phyloP scores from a whole-genome alignment of 129 eudicot genomes.

The Escallonia herrerae region DNA sequence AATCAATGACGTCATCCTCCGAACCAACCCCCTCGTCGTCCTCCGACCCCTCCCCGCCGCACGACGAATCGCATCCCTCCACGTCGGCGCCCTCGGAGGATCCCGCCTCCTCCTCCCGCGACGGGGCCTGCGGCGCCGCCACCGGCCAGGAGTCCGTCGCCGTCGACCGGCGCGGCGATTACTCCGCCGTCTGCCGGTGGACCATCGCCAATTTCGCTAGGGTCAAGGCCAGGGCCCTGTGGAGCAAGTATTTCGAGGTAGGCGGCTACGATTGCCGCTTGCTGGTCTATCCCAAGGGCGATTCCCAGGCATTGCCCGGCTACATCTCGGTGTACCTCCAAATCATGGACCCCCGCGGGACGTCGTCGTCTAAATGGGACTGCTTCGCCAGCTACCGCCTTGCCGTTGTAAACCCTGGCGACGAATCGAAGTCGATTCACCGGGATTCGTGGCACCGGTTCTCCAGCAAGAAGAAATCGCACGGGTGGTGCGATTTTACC shows the following conservation, averaged over 20 bases:
- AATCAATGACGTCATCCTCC: slow-evolving; percentile 1
- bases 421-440: slow-evolving; percentile 66
- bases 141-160: slow-evolving; percentile 46
- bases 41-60: slow-evolving; percentile 8
- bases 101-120: slow-evolving; percentile 27
- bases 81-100: slow-evolving; percentile 37
- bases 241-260: slow-evolving; percentile 98
- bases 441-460: slow-evolving; percentile 97
- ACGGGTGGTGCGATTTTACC: slow-evolving; percentile 97
- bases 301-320: slow-evolving; percentile 89
- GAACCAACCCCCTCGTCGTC: slow-evolving; percentile 1
- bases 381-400: slow-evolving; percentile 89
- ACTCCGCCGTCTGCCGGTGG: slow-evolving; percentile 79
- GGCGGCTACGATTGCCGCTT: slow-evolving; percentile 95
- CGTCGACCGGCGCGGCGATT: slow-evolving; percentile 68
- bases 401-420: slow-evolving; percentile 52
- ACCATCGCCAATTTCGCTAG: slow-evolving; percentile 61
- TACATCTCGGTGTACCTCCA: slow-evolving; percentile 75
- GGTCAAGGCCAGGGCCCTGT: slow-evolving; percentile 72
- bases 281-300: slow-evolving; percentile 86
- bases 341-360: slow-evolving; percentile 83
- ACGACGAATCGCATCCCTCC: slow-evolving; percentile 24
- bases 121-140: slow-evolving; percentile 3
- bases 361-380: slow-evolving; percentile 83
- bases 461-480: slow-evolving; percentile 86